Conservation (phyloP, 305 asterid species). For the Solanum hybrid region DNA sequence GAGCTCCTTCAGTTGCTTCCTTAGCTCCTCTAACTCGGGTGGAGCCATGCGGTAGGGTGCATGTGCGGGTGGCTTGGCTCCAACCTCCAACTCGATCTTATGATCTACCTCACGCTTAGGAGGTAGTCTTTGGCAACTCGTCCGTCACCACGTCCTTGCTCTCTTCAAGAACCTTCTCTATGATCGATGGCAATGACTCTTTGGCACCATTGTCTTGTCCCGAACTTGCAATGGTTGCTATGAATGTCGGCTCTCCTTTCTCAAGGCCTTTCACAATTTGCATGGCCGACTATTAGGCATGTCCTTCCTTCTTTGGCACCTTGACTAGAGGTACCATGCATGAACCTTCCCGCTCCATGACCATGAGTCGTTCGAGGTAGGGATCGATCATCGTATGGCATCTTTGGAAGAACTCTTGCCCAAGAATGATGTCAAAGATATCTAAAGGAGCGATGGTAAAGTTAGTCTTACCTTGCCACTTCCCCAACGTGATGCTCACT, state of each 20-base stretch:
- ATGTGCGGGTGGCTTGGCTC: too few relatives aligned
- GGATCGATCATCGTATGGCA: neutral
- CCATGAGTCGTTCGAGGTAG: neutral
- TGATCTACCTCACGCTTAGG: neutral
- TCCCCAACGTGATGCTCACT: neutral
- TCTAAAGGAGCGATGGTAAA: neutral
- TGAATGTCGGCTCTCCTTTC: neutral
- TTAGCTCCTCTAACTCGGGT: too few relatives aligned
- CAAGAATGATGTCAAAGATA: neutral
- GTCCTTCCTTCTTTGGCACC: neutral
- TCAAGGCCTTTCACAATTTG: neutral
- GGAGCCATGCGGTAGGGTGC: neutral
- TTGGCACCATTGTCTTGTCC: neutral
- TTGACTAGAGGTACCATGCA: neutral
- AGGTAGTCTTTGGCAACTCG: neutral
- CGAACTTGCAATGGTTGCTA: neutral
- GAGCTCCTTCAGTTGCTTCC: too few relatives aligned
- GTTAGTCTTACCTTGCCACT: neutral
- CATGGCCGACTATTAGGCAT: neutral
- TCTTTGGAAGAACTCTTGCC: neutral
- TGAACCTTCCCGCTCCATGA: neutral
- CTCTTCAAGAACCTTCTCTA: too few relatives aligned
- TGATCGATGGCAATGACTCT: accelerated
- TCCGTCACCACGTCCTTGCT: too few relatives aligned
- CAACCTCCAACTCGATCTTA: neutral